Base-by-base conservation (phyloP, 1,284 basidiomycete genomes). In the Leccinum cinnamomeum region DNA sequence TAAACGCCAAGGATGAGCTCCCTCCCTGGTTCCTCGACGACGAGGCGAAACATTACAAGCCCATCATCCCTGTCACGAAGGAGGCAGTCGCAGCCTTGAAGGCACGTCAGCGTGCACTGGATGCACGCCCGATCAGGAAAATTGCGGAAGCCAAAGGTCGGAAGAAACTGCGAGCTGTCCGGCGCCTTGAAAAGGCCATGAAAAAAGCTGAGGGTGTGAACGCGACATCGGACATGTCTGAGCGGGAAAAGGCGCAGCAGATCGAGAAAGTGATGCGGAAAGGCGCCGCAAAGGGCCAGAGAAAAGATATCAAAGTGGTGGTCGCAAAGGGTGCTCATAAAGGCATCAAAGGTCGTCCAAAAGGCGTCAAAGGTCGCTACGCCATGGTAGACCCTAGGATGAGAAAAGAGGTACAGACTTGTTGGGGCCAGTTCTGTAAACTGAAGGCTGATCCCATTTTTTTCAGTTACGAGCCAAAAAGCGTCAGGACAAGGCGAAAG, bases 91-190 rank as follows among this genome's bases (percentile, higher is more conserved):
- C 84, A 59, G 90, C 89, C 3, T 83, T 99, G 41, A 88, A 93
- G 39, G 94, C 92, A 16, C 94, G 91, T 73, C 94, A 97, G 79
- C 90, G 96, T 25, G 94, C 95, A 5, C 82, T 99, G 54, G 95
- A 99, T 74, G 96, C 97, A 2, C 87, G 97, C 12, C 97, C 97
- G 16, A 99, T 99, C 80, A 99, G 98, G 81, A 99, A 99, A 82
- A 84, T 99, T 11, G 97, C 97, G 18, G 97, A 99, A 79, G 97
- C 97, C 51, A 99, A 99, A 78, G 95, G 94, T 41, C 85, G 97
- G 65, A 99, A 99, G 81, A 99, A 99, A 82, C 80, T 93, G 76
- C 94, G 91, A 78, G 93, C 95, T 4, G 84, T 87, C 20, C 90
- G 94, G 70, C 82, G 89, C 56, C 79, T 98, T 20, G 94, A 97